Conservation (phyloP, 2,329 filamentous ascomycete species). For the Botrytis pseudocinerea region DNA sequence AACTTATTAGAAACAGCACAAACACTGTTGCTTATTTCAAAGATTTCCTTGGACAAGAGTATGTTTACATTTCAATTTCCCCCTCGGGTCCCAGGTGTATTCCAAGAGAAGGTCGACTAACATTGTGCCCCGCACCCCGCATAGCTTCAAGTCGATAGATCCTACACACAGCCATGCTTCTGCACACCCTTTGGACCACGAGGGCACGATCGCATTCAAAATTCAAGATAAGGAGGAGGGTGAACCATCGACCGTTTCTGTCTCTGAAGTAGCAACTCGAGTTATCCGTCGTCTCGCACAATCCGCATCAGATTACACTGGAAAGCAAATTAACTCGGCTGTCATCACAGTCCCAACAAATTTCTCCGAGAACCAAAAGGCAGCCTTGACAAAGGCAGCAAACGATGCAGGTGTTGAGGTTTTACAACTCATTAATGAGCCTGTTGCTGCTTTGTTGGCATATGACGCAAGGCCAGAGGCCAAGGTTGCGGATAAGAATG, state of each 20-base stretch:
- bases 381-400: constrained; percentile 74
- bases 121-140: constrained; percentile 30
- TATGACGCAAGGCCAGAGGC: constrained; percentile 85
- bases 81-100: not conserved
- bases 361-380: constrained; percentile 84
- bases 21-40: constrained; percentile 97
- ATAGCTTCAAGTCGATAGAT: constrained; percentile 89
- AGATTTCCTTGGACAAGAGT: constrained; percentile 94
- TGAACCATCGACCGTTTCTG: constrained; percentile 65
- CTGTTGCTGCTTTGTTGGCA: constrained; percentile 82
- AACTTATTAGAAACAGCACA: constrained; percentile 85
- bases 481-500: constrained; percentile 76
- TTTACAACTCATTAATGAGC: constrained; percentile 90
- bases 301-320: constrained; percentile 88
- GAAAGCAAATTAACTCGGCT: constrained; percentile 90
- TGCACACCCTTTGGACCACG: constrained; percentile 78
- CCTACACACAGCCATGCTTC: constrained; percentile 92
- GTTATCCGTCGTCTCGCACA: constrained; percentile 79
- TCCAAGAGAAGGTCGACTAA: constrained; percentile 24
- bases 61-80: constrained; percentile 41
- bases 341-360: constrained; percentile 94
- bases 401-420: constrained; percentile 82
- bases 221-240: constrained; percentile 75
- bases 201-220: constrained; percentile 74
- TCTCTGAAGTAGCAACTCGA: constrained; percentile 80